Evolutionary conservation across 2,329 filamentous ascomycete genomes (phyloP).

Genomic region (Corinectria fuckeliana): DNA sequence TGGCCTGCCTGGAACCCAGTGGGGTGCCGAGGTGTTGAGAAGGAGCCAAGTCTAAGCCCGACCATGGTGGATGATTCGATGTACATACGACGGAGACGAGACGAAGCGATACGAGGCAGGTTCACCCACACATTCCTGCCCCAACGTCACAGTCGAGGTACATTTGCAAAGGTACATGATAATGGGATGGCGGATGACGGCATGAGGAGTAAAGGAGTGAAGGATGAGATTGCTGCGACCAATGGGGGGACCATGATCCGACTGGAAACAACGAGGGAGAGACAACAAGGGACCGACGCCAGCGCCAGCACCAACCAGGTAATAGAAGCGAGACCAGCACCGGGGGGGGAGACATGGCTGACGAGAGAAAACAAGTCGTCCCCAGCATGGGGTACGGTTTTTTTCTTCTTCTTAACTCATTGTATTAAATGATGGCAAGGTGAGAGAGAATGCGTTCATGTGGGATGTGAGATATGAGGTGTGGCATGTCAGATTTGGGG

Average conservation of each 20-base stretch:
- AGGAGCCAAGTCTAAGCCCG: neutral
- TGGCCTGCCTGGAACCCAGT: neutral
- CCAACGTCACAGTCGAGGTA: neutral
- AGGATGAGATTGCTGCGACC: constrained; percentile 3
- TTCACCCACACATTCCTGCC: neutral
- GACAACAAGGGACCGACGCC: neutral
- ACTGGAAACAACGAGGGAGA: neutral
- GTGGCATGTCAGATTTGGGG: too few species aligned
- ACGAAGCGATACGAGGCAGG: neutral
- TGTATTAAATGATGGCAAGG: neutral
- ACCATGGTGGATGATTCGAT: neutral
- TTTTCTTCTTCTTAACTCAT: neutral
- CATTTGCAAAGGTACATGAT: too few species aligned
- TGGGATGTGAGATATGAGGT: neutral
- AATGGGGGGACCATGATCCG: constrained; percentile 3
- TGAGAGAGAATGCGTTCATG: neutral
- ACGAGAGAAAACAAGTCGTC: neutral
- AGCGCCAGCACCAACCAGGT: neutral
- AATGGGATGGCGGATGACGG: constrained; percentile 13
- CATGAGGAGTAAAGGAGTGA: neutral
- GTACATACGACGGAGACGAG: neutral
- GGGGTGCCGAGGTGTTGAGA: constrained; percentile 4
- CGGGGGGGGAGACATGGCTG: neutral
- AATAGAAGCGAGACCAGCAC: constrained; percentile 4
- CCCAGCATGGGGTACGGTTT: neutral